These are phyloP conservation scores for Pseudocohnilembus persalinus DNA, from an alignment of 169 alveolate genomes.

Conservation along the genomic window DNA sequence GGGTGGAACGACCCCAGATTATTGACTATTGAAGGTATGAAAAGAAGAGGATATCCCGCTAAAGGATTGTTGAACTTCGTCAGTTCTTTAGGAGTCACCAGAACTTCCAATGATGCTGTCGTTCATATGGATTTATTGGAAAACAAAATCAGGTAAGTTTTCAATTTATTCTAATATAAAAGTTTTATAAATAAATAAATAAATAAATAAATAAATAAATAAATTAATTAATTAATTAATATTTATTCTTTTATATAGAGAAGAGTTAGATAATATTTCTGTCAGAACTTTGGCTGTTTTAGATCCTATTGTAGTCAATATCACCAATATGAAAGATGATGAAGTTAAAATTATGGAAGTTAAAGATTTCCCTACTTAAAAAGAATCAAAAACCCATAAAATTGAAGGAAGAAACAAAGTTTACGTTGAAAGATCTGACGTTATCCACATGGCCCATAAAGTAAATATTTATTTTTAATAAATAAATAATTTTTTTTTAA, in stretches of 20 bases:
- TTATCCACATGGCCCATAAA: constrained; percentile 5
- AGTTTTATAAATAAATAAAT: too few relatives aligned
- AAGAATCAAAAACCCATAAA: constrained; percentile 8
- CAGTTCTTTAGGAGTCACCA: constrained; percentile 95
- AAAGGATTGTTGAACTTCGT: constrained; percentile 86
- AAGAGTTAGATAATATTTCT: constrained; percentile 81
- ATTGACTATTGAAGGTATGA: constrained; percentile 97
- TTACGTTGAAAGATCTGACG: constrained; percentile 58
- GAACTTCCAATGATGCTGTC: constrained; percentile 93
- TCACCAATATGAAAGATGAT: constrained; percentile 54
- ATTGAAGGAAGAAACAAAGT: constrained; percentile 6
- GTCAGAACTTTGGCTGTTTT: constrained; percentile 88
- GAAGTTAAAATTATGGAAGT: constrained; percentile 14
- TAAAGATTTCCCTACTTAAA: constrained; percentile 33
- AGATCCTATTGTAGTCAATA: constrained; percentile 83
- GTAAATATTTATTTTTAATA: not conserved
- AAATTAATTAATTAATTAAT: too few relatives aligned
- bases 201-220: too few relatives aligned
- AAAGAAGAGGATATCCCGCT: constrained; percentile 97
- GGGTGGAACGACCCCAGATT: constrained; percentile 99
- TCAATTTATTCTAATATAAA: too few relatives aligned
- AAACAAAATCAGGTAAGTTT: constrained; percentile 89
- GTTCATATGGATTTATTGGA: constrained; percentile 93
- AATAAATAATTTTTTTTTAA: too few relatives aligned
- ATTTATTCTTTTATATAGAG: not conserved